phyloP scores from a whole-genome alignment of 2,329 filamentous ascomycete species.

The Aspergillus tanneri region DNA sequence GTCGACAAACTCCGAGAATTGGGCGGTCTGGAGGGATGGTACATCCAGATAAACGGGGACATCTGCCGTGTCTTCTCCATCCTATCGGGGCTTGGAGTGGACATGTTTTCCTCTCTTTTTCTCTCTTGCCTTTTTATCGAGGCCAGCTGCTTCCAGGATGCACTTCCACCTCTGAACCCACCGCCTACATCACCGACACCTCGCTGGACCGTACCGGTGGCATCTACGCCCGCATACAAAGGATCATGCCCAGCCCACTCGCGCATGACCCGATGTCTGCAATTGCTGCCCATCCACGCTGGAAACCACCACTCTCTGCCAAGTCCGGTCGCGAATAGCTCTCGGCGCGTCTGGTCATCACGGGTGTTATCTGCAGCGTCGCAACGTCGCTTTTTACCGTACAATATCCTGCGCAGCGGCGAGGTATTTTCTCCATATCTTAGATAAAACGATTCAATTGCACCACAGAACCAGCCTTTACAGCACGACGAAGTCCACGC shows the following conservation, averaged over 20 bases:
- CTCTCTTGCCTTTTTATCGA: constrained; percentile 11
- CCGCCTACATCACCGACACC: constrained; percentile 37
- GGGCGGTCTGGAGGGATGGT: too few species aligned
- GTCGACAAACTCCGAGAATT: too few species aligned
- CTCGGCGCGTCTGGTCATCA: constrained; percentile 35
- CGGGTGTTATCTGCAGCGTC: constrained; percentile 42
- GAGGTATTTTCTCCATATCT: constrained; percentile 27
- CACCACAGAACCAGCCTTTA: constrained; percentile 37
- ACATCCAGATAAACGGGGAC: too few species aligned
- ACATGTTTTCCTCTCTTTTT: constrained; percentile 16
- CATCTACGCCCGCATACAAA: constrained; percentile 32
- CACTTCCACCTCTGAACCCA: constrained; percentile 42
- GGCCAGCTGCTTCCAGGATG: constrained; percentile 11
- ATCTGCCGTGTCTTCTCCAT: constrained; percentile 8
- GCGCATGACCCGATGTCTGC: constrained; percentile 35
- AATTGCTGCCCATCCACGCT: constrained; percentile 41
- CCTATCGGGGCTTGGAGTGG: constrained; percentile 17
- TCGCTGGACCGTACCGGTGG: constrained; percentile 40
- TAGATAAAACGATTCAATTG: neutral
- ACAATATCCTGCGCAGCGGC: constrained; percentile 41
- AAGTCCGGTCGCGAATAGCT: constrained; percentile 26
- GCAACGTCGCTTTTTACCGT: constrained; percentile 40
- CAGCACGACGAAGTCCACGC: constrained; percentile 39
- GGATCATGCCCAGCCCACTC: constrained; percentile 14
- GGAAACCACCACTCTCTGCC: constrained; percentile 34